These are phyloP conservation scores for Phlegmacium glaucopus DNA, from an alignment of 768 basidiomycete genomes.

Conservation along the genomic window DNA sequence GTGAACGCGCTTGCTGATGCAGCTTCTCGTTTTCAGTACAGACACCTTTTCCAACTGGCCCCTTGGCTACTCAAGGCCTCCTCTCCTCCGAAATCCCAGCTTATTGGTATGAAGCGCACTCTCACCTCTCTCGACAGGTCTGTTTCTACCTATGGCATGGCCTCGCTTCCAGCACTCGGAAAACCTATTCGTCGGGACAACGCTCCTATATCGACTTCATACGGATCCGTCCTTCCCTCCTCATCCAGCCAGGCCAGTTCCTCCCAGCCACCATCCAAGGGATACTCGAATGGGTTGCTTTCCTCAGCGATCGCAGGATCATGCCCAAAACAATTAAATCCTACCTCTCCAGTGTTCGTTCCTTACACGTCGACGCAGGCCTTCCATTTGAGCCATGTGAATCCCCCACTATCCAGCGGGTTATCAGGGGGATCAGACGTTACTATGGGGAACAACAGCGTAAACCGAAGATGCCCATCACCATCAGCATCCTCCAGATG, in stretches of 20 bases:
- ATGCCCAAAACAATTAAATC: constrained; percentile 17
- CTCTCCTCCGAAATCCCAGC: constrained; percentile 13
- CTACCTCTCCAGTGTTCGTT: constrained; percentile 20
- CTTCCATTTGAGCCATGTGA: constrained; percentile 22
- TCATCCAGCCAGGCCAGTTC: constrained; percentile 6
- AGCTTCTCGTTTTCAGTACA: constrained; percentile 25
- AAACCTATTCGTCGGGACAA: constrained; percentile 28
- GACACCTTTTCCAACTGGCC: constrained; percentile 19
- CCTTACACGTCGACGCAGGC: constrained; percentile 29
- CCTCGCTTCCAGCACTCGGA: too few relatives aligned
- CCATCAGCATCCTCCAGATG: constrained; percentile 16
- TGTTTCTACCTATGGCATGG: too few relatives aligned
- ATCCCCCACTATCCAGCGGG: constrained; percentile 22
- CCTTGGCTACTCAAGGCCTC: constrained; percentile 16
- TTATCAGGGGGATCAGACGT: constrained; percentile 31
- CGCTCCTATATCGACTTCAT: constrained; percentile 26
- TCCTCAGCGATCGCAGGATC: constrained; percentile 7
- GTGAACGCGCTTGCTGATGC: constrained; percentile 22
- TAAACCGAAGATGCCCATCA: constrained; percentile 23
- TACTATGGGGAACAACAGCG: constrained; percentile 25
- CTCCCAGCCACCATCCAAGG: constrained; percentile 15
- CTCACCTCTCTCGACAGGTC: too few relatives aligned
- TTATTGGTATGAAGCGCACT: constrained; percentile 16
- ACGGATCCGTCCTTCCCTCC: constrained; percentile 11
- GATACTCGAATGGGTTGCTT: constrained; percentile 19